Evolutionary conservation across 768 basidiomycete genomes (phyloP).

Genomic region (Serendipita vermifera): DNA sequence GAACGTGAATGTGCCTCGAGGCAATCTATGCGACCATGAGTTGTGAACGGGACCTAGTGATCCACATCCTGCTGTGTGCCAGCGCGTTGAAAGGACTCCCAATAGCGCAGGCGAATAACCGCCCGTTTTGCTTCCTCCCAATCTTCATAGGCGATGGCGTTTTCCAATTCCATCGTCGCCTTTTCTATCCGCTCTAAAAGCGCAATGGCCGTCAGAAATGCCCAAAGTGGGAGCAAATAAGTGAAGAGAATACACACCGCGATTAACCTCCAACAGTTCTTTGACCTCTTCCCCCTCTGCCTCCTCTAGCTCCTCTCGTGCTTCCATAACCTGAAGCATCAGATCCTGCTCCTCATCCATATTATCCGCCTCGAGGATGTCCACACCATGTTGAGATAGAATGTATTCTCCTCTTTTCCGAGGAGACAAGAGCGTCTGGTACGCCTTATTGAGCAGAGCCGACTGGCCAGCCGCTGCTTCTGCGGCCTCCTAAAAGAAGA

Average conservation of each 20-base stretch:
- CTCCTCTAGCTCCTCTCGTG: conserved; percentile 61
- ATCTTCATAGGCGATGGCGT: conserved; percentile 36
- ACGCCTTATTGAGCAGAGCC: conserved; percentile 69
- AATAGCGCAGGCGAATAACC: conserved; percentile 61
- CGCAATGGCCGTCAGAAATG: background rate
- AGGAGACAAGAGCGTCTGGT: conserved; percentile 60
- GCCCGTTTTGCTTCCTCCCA: conserved; percentile 46
- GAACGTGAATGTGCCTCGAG: no score
- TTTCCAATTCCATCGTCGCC: conserved; percentile 30
- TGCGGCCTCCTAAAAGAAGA: conserved; percentile 35
- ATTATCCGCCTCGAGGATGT: conserved; percentile 55
- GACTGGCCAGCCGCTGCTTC: conserved; percentile 54
- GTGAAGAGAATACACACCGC: conserved; percentile 30
- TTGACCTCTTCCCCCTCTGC: conserved; percentile 40
- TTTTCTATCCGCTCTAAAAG: conserved; percentile 39
- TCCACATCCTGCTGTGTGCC: no score
- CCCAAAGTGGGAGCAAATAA: background rate
- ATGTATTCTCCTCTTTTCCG: conserved; percentile 71
- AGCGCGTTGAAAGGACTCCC: conserved; percentile 49
- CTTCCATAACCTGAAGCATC: conserved; percentile 66
- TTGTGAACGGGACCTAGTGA: no score
- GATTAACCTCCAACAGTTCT: conserved; percentile 40
- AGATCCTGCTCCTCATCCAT: conserved; percentile 52
- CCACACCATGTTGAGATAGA: conserved; percentile 45
- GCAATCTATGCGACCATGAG: no score